Evolutionary conservation across 352 stramenopile species (phyloP), one percentile per base, ranked within the genome.

Genomic region (Thalassiosira mediterranea): DNA sequence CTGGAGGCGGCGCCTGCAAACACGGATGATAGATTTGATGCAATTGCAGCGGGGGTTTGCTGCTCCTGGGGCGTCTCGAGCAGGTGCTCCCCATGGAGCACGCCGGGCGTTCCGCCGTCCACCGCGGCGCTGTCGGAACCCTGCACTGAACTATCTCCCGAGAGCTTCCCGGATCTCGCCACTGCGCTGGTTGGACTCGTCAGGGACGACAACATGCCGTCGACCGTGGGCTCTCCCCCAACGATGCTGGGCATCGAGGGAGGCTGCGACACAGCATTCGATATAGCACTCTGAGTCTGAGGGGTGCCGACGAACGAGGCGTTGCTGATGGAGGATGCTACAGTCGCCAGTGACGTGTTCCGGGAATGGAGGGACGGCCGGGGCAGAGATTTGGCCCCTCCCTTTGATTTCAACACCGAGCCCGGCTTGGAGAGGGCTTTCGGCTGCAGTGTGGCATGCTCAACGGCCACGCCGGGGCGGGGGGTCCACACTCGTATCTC

Each of bases 401-500:
- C 46, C 58, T 70, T 83, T 8, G 56, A 23, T 52, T 75, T 83
- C 31, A 64, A 37, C 3, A 40, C 31, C 5, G 64, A 61, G 29
- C 23, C 32, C 31, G 54, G 19, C 15, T 59, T 61, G 23, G 59
- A 25, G 40, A 62, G 37, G 17, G 53, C 34, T 25, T 34, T 56
- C 26, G 59, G 13, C 21, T 5, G 13, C 47, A 34, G 58, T 37
- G 34, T 7, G 15, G 17, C 15, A n/a, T 5, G 13, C 31, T 63
- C 37, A 21, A 31, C 32, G 25, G 26, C 48, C n/a, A 66, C 23
- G 57, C 58, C 68, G 34, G 69, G 76, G 40, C 62, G 58, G 51
- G 49, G 15, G 60, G 25, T 54, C 76, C 76, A 84, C 23, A 84
- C 69, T 37, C 69, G 42, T 38, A 84, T 84, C 64, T 84, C 76